Conservation (phyloP, 2,329 filamentous ascomycete species). For the Cytospora leucostoma region DNA sequence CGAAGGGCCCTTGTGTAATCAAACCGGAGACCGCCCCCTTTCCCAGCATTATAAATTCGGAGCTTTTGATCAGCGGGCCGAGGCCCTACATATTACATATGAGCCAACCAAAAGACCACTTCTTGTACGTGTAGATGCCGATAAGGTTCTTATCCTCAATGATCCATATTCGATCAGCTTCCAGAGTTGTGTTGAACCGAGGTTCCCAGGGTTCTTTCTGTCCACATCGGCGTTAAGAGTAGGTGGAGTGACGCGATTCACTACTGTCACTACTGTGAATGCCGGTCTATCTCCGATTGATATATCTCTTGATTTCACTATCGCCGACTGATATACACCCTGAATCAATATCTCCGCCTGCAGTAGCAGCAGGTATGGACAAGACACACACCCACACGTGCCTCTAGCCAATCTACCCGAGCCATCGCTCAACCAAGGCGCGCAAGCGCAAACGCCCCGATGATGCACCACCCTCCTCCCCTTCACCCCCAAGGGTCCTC, state of each 20-base stretch:
- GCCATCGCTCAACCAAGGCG: constrained; percentile 18
- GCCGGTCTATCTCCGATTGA: background rate
- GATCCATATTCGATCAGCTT: no score
- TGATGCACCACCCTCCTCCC: background rate
- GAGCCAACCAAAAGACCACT: background rate
- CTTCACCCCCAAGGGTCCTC: constrained; percentile 7
- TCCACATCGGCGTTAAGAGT: background rate
- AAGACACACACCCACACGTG: background rate
- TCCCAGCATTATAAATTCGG: no score
- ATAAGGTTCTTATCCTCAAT: no score
- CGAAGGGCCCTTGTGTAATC: no score
- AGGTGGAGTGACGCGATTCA: background rate
- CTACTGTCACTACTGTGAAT: no score
- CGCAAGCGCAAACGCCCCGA: constrained; percentile 12
- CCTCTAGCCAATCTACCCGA: constrained; percentile 2
- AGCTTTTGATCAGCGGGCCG: no score
- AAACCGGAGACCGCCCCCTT: background rate
- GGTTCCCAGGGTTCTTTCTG: no score
- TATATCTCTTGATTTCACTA: background rate
- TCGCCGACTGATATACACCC: background rate
- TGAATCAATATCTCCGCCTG: background rate
- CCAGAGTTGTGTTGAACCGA: no score
- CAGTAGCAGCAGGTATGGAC: background rate
- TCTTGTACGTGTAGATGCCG: no score
- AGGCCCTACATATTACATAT: no score